Evolutionary conservation across 768 basidiomycete species (phyloP).

Genomic region (Cyclocybe aegerita): DNA sequence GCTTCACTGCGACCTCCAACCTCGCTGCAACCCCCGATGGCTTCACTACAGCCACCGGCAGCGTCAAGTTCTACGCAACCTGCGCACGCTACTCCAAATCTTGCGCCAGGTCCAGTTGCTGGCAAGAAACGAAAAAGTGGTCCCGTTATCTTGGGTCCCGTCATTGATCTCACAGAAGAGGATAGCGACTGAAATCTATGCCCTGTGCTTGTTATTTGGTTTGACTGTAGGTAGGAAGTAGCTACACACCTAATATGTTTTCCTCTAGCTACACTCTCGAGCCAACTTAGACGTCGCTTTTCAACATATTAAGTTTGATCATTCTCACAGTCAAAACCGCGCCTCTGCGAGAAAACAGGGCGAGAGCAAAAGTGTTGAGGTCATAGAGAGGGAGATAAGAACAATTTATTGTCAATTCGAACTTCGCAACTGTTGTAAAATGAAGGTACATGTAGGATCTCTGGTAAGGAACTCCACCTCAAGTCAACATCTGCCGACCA

Average conservation of each 20-base stretch:
- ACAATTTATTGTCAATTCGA: too few relatives aligned
- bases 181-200: constrained; percentile 17
- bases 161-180: constrained; percentile 24
- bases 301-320: too few relatives aligned
- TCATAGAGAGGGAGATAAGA: too few relatives aligned
- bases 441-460: constrained; percentile 4
- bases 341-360: too few relatives aligned
- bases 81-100: neutral
- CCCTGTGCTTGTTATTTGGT: neutral
- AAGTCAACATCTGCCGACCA: constrained; percentile 5
- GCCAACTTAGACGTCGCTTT: too few relatives aligned
- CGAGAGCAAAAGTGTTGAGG: too few relatives aligned
- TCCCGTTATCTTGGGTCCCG: constrained; percentile 12
- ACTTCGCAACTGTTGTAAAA: too few relatives aligned
- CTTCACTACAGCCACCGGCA: neutral
- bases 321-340: too few relatives aligned
- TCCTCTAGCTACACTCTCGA: too few relatives aligned
- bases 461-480: constrained; percentile 16
- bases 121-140: constrained; percentile 22
- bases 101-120: neutral
- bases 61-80: neutral
- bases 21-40: neutral
- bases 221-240: too few relatives aligned
- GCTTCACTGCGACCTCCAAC: neutral
- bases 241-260: too few relatives aligned